phyloP scores from a whole-genome alignment of 2,329 filamentous ascomycete species.

The Monosporascus sp. region DNA sequence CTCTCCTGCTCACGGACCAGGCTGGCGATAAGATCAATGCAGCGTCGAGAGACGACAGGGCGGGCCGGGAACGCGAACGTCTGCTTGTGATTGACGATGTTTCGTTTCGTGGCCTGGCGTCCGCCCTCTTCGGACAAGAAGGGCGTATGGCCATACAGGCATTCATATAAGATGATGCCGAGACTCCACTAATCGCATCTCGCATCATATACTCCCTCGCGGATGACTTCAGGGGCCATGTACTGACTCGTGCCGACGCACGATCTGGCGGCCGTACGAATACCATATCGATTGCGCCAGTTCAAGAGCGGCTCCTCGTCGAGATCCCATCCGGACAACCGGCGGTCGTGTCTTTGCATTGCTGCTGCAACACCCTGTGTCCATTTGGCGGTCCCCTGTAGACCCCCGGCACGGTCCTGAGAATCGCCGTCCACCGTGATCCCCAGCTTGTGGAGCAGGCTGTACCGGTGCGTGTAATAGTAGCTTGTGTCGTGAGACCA shows the following conservation, averaged over 20 bases:
- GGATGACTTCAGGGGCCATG: constrained; percentile 93
- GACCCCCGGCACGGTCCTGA: constrained; percentile 49
- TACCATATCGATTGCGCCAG: constrained; percentile 65
- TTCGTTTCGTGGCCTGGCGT: constrained; percentile 76
- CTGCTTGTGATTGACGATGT: constrained; percentile 69
- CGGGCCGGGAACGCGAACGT: constrained; percentile 67
- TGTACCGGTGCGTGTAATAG: constrained; percentile 78
- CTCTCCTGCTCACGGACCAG: constrained; percentile 70
- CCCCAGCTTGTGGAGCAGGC: constrained; percentile 68
- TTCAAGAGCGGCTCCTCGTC: constrained; percentile 51
- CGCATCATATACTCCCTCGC: constrained; percentile 78
- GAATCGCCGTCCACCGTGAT: constrained; percentile 70
- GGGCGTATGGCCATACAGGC: constrained; percentile 85
- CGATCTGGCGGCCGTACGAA: constrained; percentile 71
- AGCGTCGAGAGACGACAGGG: constrained; percentile 61
- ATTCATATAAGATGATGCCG: constrained; percentile 91
- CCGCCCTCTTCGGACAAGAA: constrained; percentile 72
- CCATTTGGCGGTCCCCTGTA: constrained; percentile 32
- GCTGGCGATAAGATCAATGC: constrained; percentile 69
- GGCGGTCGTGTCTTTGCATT: constrained; percentile 35
- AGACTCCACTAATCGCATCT: constrained; percentile 97
- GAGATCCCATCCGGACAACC: constrained; percentile 24
- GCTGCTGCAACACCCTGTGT: constrained; percentile 33
- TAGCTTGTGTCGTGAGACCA: constrained; percentile 90
- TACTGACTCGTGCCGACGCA: constrained; percentile 96